Conservation (phyloP, 2,329 filamentous ascomycete genomes). For the Amauroascus verrucosus region DNA sequence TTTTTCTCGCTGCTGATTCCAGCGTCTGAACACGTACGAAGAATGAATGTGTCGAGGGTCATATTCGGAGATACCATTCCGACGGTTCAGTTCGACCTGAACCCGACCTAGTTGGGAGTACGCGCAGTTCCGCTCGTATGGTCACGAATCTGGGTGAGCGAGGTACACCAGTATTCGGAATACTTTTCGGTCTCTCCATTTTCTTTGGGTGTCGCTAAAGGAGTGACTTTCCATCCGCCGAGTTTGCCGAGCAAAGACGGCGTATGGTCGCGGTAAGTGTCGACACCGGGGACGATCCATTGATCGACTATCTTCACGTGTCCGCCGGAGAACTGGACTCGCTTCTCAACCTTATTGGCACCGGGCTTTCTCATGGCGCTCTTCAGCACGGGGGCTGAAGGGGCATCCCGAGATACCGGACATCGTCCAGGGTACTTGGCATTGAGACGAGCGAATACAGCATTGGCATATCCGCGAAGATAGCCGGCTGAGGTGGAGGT, state of each 20-base stretch:
- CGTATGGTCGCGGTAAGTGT: slow-evolving; percentile 14
- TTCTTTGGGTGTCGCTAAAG: slow-evolving; percentile 20
- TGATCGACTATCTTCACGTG: slow-evolving; percentile 20
- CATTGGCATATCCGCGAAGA: background rate
- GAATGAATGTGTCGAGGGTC: slow-evolving; percentile 3
- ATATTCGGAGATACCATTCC: slow-evolving; percentile 1
- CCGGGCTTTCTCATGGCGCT: slow-evolving; percentile 12
- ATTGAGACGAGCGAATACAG: slow-evolving; percentile 5
- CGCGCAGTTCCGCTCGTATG: slow-evolving; percentile 14
- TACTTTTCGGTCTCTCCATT: slow-evolving; percentile 20
- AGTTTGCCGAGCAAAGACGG: slow-evolving; percentile 14
- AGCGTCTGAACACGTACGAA: slow-evolving; percentile 11
- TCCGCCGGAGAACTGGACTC: slow-evolving; percentile 22
- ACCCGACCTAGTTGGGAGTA: slow-evolving; percentile 15
- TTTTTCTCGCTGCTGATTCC: slow-evolving; percentile 15
- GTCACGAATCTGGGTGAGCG: slow-evolving; percentile 10
- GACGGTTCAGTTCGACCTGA: slow-evolving; percentile 3
- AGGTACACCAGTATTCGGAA: slow-evolving; percentile 16
- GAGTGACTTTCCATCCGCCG: slow-evolving; percentile 17
- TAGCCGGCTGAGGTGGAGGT: background rate
- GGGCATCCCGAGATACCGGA: slow-evolving; percentile 1
- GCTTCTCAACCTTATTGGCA: slow-evolving; percentile 9
- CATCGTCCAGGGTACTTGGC: slow-evolving; percentile 1
- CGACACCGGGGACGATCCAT: slow-evolving; percentile 19
- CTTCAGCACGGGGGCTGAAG: slow-evolving; percentile 12